Base-by-base conservation (phyloP, 2,329 filamentous ascomycete genomes). In the Aspergillus piperis region DNA sequence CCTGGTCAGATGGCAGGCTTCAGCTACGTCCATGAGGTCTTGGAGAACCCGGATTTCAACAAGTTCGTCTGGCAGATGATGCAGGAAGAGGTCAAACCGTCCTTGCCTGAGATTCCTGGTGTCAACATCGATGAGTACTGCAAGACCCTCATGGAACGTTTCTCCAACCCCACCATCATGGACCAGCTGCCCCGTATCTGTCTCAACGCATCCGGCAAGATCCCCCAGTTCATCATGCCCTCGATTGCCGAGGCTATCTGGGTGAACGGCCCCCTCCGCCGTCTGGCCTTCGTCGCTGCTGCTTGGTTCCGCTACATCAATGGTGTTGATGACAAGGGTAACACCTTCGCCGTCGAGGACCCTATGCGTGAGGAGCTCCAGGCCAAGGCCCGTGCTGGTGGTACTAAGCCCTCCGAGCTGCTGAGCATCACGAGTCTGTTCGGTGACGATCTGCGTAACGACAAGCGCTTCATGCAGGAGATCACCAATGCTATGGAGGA, bases 161-260 rank as follows among this genome's bases (percentile, higher is more conserved):
- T 84, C 75, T 80, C 80, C 68, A 84, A 84, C 80, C 81, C 82
- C 0, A 83, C 82, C 57, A 83, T 84, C 67, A 83, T 79, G 81
- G 82, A 84, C 61, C 81, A 83, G 73, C 75, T 84, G 58, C 79
- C 81, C 41, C 82, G 82, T 39, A 73, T 84, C 61, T 80, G 80
- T 61, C 78, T 84, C 21, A 80, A 80, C 69, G 82, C 77, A 21
- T 83, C 81, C 5, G 82, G 82, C 74, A 84, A 84, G 78, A 79
- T 84, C 41, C 82, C 82, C 0, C 81, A 76, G 58, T 76, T 76
- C 55, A 75, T 76, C 63, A 76, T 76, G 73, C 74, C 74, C 3
- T 75, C 74, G 1, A 72, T 76, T 54, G 74, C 74, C 44, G 74
- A 76, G 59, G 68, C 70, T 48, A 84, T 84, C 61, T 80, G 78